phyloP scores from a whole-genome alignment of 768 basidiomycete species.

The Lactarius sanguifluus region DNA sequence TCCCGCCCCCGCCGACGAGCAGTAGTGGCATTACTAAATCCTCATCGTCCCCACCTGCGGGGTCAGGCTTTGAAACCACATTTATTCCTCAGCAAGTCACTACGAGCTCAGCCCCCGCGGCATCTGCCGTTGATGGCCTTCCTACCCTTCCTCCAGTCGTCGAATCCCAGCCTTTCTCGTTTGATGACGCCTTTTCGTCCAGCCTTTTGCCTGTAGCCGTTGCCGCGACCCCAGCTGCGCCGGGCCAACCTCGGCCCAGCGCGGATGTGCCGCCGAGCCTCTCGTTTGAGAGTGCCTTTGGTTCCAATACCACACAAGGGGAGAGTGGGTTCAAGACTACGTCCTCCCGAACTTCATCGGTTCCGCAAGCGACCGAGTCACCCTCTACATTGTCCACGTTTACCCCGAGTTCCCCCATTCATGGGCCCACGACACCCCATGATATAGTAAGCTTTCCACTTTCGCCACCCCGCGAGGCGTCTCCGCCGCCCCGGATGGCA shows the following conservation, averaged over 20 bases:
- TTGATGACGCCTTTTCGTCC: constrained; percentile 17
- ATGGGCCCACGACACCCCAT: constrained; percentile 32
- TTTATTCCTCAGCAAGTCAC: constrained; percentile 31
- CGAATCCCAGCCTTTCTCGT: constrained; percentile 26
- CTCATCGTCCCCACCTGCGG: constrained; percentile 18
- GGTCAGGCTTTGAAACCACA: constrained; percentile 39
- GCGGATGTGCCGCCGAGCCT: constrained; percentile 22
- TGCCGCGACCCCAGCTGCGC: constrained; percentile 21
- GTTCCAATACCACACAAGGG: constrained; percentile 27
- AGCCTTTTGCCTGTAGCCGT: constrained; percentile 2
- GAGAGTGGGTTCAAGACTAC: constrained; percentile 41
- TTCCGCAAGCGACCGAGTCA: constrained; percentile 30
- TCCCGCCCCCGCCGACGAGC: constrained; percentile 21
- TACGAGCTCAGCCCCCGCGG: constrained; percentile 14
- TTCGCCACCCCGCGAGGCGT: constrained; percentile 37
- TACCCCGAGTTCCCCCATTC: constrained; percentile 43
- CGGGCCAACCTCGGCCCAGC: constrained; percentile 17
- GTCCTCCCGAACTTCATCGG: constrained; percentile 37
- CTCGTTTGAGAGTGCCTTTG: constrained; percentile 52
- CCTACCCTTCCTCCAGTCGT: constrained; percentile 19
- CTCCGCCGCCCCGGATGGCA: constrained; percentile 48
- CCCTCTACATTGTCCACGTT: constrained; percentile 42
- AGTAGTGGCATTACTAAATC: constrained; percentile 3
- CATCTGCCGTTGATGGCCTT: constrained; percentile 18
- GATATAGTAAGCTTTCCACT: constrained; percentile 27